Evolutionary conservation across 2,329 filamentous ascomycete species (phyloP).

Genomic region (Epichloe glyceriae): DNA sequence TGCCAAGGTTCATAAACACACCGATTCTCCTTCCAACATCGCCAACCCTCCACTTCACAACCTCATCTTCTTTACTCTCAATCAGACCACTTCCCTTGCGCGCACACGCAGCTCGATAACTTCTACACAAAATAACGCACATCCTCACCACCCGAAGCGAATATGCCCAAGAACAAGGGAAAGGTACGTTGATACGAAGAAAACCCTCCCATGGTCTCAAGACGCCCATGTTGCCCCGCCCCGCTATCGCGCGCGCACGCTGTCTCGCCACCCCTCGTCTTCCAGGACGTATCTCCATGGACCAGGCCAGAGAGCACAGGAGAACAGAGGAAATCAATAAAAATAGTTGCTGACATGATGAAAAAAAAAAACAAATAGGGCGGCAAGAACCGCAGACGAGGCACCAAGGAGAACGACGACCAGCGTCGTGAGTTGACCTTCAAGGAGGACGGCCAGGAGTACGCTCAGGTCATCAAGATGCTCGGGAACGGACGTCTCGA

Average conservation of each 20-base stretch:
- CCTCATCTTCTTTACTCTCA: not conserved
- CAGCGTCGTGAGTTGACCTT: slow-evolving; percentile 98
- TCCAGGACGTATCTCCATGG: not conserved
- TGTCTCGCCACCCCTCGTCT: not conserved
- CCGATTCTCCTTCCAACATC: not conserved
- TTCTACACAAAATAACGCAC: not conserved
- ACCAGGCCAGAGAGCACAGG: not conserved
- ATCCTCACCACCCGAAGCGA: slow-evolving; percentile 14
- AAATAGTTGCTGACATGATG: slow-evolving; percentile 5
- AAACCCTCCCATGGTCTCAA: not conserved
- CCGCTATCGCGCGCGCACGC: slow-evolving; percentile 10
- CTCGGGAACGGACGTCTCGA: slow-evolving; percentile 89
- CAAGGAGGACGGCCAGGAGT: slow-evolving; percentile 89
- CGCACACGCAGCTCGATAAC: not conserved
- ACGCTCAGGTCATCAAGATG: slow-evolving; percentile 61
- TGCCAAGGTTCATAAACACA: not conserved
- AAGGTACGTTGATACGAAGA: slow-evolving; percentile 48
- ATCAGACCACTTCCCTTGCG: not conserved
- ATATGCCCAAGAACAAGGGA: slow-evolving; percentile 99
- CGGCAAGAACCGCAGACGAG: slow-evolving; percentile 95
- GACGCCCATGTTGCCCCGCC: slow-evolving; percentile 13
- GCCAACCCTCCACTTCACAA: slow-evolving; percentile 1
- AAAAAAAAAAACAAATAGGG: slow-evolving; percentile 50
- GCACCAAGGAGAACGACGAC: slow-evolving; percentile 99
- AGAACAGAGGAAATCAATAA: too few species aligned